A percentile compares a stretch with the other conserved stretches of the same genome.
Evolutionary conservation across 169 alveolate species (phyloP).

Genomic region (Plasmodium inui): DNA sequence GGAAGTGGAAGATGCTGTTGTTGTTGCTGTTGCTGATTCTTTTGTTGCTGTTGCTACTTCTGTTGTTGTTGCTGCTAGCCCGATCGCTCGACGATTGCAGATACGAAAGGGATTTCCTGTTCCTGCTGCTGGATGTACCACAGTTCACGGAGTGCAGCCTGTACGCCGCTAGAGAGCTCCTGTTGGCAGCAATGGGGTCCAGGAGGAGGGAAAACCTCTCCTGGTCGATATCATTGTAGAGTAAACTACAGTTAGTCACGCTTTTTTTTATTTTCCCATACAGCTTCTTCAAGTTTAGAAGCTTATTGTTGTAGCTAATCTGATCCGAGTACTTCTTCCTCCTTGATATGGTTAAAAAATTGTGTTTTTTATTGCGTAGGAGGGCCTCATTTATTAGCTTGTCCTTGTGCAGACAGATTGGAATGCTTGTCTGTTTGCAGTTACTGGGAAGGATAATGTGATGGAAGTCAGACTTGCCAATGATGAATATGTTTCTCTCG

Average conservation of each 20-base stretch:
- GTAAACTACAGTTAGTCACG: conserved; percentile 7
- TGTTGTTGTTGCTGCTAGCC: conserved; percentile 1
- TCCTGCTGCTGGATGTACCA: not conserved
- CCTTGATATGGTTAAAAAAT: conserved; percentile 22
- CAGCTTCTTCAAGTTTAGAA: conserved; percentile 34
- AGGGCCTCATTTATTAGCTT: conserved; percentile 38
- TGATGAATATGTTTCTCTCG: conserved; percentile 35
- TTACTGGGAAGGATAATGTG: conserved; percentile 30
- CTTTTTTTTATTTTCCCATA: conserved; percentile 37
- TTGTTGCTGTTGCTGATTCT: not conserved
- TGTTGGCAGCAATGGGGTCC: not conserved
- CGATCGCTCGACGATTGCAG: conserved; percentile 16
- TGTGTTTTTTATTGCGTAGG: conserved; percentile 35
- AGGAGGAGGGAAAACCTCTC: conserved; percentile 10
- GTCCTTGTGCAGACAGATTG: conserved; percentile 36
- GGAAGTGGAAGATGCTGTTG: not conserved
- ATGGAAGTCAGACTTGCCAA: conserved; percentile 36
- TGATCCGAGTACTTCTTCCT: conserved; percentile 64
- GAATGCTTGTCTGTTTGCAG: conserved; percentile 26
- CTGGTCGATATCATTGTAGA: conserved; percentile 12
- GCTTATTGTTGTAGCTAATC: conserved; percentile 23
- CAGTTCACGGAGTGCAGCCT: not conserved
- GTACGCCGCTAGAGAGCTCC: not conserved
- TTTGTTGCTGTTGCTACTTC: not conserved
- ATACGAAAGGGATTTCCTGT: conserved; percentile 7